Evolutionary conservation across 2,329 filamentous ascomycete species (phyloP).

Genomic region (Ascochyta pisi): DNA sequence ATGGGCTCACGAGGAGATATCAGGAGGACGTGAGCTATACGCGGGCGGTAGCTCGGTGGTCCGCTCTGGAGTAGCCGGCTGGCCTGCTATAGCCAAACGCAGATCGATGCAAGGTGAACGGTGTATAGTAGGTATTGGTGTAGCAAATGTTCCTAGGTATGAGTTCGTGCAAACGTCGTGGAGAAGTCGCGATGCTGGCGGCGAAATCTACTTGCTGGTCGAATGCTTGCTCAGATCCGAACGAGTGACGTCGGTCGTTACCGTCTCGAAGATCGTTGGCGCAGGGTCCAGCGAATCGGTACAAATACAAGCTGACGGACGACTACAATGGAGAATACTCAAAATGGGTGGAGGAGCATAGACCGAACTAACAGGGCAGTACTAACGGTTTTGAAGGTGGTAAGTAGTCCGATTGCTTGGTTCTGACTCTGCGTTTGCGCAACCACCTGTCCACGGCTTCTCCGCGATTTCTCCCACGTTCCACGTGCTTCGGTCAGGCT

Average conservation of each 20-base stretch:
- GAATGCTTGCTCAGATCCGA: conserved; percentile 20
- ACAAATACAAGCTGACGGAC: conserved; percentile 14
- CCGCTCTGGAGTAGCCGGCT: conserved; percentile 22
- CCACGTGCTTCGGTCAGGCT: conserved; percentile 33
- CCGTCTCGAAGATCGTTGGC: conserved; percentile 21
- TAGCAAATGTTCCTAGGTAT: not conserved
- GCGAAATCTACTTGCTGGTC: conserved; percentile 28
- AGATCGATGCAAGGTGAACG: conserved; percentile 10
- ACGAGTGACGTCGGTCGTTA: conserved; percentile 37
- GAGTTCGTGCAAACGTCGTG: not conserved
- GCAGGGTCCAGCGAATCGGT: conserved; percentile 31
- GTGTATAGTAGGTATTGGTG: not conserved
- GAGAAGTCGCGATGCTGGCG: conserved; percentile 22
- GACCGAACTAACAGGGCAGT: not conserved
- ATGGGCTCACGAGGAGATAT: conserved; percentile 25
- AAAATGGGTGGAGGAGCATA: not conserved
- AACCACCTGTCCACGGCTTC: conserved; percentile 12
- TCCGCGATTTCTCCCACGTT: conserved; percentile 28
- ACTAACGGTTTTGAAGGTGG: not conserved
- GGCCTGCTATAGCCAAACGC: conserved; percentile 25
- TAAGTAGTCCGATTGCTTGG: not conserved
- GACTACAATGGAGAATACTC: not conserved
- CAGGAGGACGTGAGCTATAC: conserved; percentile 16
- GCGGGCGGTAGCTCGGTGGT: conserved; percentile 33
- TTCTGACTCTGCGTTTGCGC: conserved; percentile 34